Evolutionary conservation across 495 filamentous ascomycete genomes (phyloP), one percentile per base, ranked within the genome.

Genomic region (Echria macrotheca): DNA sequence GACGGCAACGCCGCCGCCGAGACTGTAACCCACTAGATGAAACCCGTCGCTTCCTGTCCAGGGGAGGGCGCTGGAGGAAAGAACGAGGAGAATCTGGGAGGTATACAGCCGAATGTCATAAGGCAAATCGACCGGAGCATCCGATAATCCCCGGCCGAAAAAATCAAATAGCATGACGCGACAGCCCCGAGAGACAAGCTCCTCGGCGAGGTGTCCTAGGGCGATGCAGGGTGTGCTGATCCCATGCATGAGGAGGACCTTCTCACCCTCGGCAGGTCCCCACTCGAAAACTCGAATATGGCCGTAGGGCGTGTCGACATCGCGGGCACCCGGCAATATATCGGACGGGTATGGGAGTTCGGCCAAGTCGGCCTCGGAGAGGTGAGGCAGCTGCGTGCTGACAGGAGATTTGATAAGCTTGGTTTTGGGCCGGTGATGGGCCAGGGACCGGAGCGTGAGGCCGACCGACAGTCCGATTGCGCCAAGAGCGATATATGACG

Each of bases 111-210:
- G 75, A 1, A 75, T 67, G 63, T 90, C 84, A 56, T 87, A 86
- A 1, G 79, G 75, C 1, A 82, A 53, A 52, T 82, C 74, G 1
- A 74, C 61, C 2, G 90, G 89, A 0, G 77, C 72, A 52, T 88
- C 85, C 4, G 82, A 86, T 50, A 81, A 94, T 28, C 90, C 90
- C 57, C 90, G 76, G 4, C 87, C 88, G 53, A 87, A 94, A 14
- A 90, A 76, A 54, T 86, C 81, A 53, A 91, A 88, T 2, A 90
- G 63, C 76, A 93, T 82, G 14, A 93, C 87, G 35, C 88, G 74
- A 60, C 78, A 91, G 1, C 86, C 86, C 5, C 69, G 67, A 35
- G 79, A 71, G 14, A 78, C 86, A 15, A 94, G 69, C 46, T 70
- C 77, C 64, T 85, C 72, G 23, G 83, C 81, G 17, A 91, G 52